Evolutionary conservation across 768 basidiomycete genomes (phyloP), one percentile per base, ranked within the genome.

Genomic region (Dioszegia hungarica): DNA sequence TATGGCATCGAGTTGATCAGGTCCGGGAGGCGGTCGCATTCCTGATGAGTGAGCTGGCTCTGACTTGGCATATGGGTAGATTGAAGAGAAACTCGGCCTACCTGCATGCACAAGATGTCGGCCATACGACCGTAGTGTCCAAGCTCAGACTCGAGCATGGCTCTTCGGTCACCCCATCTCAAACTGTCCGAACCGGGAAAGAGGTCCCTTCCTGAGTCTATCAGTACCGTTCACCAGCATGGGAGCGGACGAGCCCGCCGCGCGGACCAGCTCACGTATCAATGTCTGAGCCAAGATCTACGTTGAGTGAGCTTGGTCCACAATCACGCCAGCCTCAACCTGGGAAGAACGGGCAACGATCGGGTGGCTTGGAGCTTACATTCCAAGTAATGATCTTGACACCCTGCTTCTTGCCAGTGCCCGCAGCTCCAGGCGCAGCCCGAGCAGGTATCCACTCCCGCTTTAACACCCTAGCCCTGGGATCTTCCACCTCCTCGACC

Each of bases 101-200:
- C 91, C 80, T 95, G 92, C 40, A 95, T 81, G 72, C 91, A 94
- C 40, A 91, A 75, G 24, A 95, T 82, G 74, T 93, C 89, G 1
- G 88, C 84, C n/a, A 82, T 67, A 2, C 44, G 38, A 19, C 60
- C 41, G 56, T 87, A 83, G 2, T 81, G 81, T 15, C 83, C 75
- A n/a, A 94, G 80, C 74, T 95, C 93, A 46, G 80, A 78, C 57
- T 84, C 81, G 14, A 90, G 78, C 87, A 92, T 87, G 15, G 83
- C 82, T 64, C 84, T 83, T 60, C 92, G 80, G 70, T 87, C 84
- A 20, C 68, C 71, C 44, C 84, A 86, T 75, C 88, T 90, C 44
- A 93, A 78, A 68, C 89, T 91, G 68, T 88, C 84, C 22, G 70
- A 64, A 6, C 74, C 72, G 10, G 74, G 72, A 44, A 75, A 75